A percentile compares a stretch with the other conserved stretches of the same genome.
Evolutionary conservation across 495 filamentous ascomycete species (phyloP).

Genomic region (Neurospora discreta): DNA sequence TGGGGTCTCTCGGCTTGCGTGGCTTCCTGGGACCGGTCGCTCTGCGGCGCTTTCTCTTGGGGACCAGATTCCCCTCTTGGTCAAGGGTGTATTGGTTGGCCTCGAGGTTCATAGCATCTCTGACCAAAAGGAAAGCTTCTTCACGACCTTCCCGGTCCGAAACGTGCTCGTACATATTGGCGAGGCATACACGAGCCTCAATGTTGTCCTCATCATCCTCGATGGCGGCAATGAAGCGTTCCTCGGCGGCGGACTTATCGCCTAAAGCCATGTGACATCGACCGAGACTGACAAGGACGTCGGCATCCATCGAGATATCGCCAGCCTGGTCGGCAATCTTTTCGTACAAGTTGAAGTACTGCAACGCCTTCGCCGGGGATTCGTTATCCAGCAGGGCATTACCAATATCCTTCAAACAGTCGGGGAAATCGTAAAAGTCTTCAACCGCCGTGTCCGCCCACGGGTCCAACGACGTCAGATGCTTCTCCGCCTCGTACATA

Average conservation of each 20-base stretch:
- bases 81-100: slow-evolving; percentile 16
- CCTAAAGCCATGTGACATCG: slow-evolving; percentile 58
- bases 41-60: slow-evolving; percentile 6
- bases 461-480: slow-evolving; percentile 47
- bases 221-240: slow-evolving; percentile 60
- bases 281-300: slow-evolving; percentile 58
- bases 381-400: slow-evolving; percentile 49
- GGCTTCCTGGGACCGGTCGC: slow-evolving; percentile 7
- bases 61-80: slow-evolving; percentile 17
- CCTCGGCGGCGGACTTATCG: slow-evolving; percentile 55
- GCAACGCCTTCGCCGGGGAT: slow-evolving; percentile 51
- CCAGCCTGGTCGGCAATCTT: slow-evolving; percentile 42
- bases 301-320: slow-evolving; percentile 44
- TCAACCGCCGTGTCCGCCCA: slow-evolving; percentile 36
- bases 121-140: slow-evolving; percentile 61
- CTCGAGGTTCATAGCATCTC: slow-evolving; percentile 57
- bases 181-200: slow-evolving; percentile 59
- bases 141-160: slow-evolving; percentile 44
- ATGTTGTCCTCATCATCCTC: slow-evolving; percentile 56
- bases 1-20: slow-evolving; percentile 9
- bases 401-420: slow-evolving; percentile 66
- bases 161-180: slow-evolving; percentile 66
- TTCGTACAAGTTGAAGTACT: slow-evolving; percentile 62
- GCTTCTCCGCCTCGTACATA: slow-evolving; percentile 57
- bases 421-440: slow-evolving; percentile 50